phyloP scores from a whole-genome alignment of 345 rosid genomes.

The Hibiscus mutabilis region DNA sequence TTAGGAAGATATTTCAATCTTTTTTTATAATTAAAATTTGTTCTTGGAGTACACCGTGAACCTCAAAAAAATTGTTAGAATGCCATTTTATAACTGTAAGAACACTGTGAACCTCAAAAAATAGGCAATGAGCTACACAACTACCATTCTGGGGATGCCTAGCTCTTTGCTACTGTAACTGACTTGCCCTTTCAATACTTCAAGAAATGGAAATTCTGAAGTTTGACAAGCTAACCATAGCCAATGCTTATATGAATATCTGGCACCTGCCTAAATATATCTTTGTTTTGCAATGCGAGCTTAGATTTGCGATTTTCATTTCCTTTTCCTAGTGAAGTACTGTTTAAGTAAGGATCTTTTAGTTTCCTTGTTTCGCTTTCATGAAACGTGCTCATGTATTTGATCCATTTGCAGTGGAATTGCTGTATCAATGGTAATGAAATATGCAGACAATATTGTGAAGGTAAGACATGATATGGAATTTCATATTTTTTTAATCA shows the following conservation, averaged over 20 bases:
- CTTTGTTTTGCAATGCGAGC: not conserved
- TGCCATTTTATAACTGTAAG: no score
- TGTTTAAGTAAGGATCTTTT: not conserved
- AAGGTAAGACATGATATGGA: slow-evolving; percentile 42
- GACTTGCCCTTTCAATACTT: not conserved
- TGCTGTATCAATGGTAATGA: slow-evolving; percentile 99
- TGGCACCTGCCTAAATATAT: not conserved
- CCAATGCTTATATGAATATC: not conserved
- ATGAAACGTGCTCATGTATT: not conserved
- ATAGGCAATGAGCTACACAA: not conserved
- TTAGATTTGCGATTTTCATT: not conserved
- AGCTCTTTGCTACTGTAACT: not conserved
- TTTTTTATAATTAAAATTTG: not conserved
- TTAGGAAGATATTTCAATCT: not conserved
- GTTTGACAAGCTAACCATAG: not conserved
- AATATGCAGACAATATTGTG: slow-evolving; percentile 93
- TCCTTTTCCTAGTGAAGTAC: not conserved
- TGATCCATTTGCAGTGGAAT: slow-evolving; percentile 60
- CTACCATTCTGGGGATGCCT: not conserved
- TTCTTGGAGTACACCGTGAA: not conserved
- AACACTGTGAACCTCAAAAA: not conserved
- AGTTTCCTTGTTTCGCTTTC: slow-evolving; percentile 5
- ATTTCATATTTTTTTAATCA: not conserved
- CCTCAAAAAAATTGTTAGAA: not conserved
- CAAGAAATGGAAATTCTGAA: not conserved